Evolutionary conservation across 202 grass and related monocot species (phyloP).

Genomic region (Zoysia matrella): DNA sequence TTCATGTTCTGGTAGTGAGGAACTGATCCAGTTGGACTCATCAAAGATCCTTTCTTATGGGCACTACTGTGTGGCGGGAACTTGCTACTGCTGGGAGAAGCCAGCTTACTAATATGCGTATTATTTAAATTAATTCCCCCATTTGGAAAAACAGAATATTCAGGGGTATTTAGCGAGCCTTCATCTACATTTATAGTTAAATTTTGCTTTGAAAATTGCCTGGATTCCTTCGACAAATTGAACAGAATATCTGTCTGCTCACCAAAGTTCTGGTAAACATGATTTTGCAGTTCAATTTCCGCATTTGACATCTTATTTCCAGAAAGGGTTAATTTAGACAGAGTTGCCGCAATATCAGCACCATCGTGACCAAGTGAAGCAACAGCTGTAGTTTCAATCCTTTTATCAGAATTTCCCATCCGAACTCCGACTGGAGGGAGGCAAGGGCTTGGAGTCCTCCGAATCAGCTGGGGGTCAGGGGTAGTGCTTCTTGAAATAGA

Average conservation of each 20-base stretch:
- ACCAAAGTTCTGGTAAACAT: slow-evolving; percentile 59
- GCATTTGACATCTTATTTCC: slow-evolving; percentile 49
- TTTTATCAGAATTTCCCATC: slow-evolving; percentile 62
- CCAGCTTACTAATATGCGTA: slow-evolving; percentile 45
- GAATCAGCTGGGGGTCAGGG: slow-evolving; percentile 84
- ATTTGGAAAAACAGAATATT: slow-evolving; percentile 60
- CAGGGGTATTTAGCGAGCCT: slow-evolving; percentile 43
- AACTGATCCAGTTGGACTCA: slow-evolving; percentile 47
- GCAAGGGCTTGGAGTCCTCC: slow-evolving; percentile 80
- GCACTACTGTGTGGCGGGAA: slow-evolving; percentile 53
- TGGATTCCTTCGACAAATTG: slow-evolving; percentile 49
- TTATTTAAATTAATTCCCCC: slow-evolving; percentile 50
- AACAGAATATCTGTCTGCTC: slow-evolving; percentile 60
- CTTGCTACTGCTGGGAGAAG: slow-evolving; percentile 58
- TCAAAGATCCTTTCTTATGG: slow-evolving; percentile 61
- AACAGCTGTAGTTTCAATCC: slow-evolving; percentile 37
- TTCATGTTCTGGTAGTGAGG: slow-evolving; percentile 62
- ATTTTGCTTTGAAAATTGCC: slow-evolving; percentile 54
- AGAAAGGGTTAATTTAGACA: slow-evolving; percentile 67
- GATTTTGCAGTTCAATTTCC: slow-evolving; percentile 58
- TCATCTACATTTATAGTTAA: slow-evolving; percentile 43
- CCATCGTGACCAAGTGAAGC: slow-evolving; percentile 53
- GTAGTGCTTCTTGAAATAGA: slow-evolving; percentile 72
- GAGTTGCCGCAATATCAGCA: slow-evolving; percentile 56
- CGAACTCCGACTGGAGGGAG: slow-evolving; percentile 92